Evolutionary conservation across 1,284 basidiomycete genomes (phyloP).

Genomic region (Malassezia furfur): DNA sequence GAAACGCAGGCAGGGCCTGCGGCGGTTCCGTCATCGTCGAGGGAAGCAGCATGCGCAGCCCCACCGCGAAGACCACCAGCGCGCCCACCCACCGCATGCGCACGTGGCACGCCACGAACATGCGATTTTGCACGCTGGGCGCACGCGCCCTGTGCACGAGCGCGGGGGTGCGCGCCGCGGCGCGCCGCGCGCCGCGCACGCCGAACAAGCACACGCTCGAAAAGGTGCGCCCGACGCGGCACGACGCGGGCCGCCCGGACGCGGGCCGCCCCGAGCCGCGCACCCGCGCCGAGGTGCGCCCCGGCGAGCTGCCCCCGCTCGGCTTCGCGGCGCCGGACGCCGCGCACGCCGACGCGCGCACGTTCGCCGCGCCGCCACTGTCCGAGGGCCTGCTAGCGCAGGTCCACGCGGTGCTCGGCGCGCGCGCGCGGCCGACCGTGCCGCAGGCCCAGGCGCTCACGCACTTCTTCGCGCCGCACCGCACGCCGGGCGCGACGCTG

Average conservation of each 20-base stretch:
- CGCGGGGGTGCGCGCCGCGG: background rate
- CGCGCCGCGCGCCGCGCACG: background rate
- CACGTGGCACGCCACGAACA: background rate
- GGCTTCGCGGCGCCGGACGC: conserved; percentile 1
- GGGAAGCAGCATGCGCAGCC: background rate
- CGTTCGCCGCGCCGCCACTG: conserved; percentile 10
- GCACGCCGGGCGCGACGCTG: conserved; percentile 65
- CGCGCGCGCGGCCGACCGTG: conserved; percentile 10
- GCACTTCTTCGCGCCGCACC: conserved; percentile 15
- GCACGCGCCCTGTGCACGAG: background rate
- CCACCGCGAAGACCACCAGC: background rate
- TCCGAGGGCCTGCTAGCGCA: conserved; percentile 10
- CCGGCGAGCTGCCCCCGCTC: conserved; percentile 13
- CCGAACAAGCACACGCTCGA: background rate
- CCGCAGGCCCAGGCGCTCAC: conserved; percentile 16
- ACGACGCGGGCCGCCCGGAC: background rate
- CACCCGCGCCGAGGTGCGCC: background rate
- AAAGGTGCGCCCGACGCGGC: background rate
- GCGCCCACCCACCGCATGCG: background rate
- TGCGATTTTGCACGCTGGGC: background rate
- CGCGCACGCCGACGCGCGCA: background rate
- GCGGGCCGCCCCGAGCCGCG: background rate
- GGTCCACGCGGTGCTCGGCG: conserved; percentile 15
- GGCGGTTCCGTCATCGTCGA: background rate
- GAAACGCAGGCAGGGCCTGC: background rate